Base-by-base conservation (phyloP, 2,329 filamentous ascomycete species). In the Colletotrichum cuscutae region DNA sequence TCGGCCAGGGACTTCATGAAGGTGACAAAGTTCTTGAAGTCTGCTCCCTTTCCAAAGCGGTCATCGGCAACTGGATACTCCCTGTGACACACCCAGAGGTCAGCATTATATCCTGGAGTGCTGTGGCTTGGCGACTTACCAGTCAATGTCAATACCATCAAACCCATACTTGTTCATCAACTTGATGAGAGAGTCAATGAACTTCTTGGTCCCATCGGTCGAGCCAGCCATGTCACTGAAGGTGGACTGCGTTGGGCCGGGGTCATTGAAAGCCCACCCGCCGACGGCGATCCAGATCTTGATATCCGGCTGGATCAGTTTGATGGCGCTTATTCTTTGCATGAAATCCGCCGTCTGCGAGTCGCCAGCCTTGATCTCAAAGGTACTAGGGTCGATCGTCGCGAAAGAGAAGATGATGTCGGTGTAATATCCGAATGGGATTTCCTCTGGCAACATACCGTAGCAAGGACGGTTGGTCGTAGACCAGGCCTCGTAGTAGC, bases 261-360 rank as follows among this genome's bases (percentile, higher is more conserved):
- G 78, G 57, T 87, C 82, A 62, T 79, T 83, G 62, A 85, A 83
- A 1, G 80, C 77, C 81, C 82, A 86, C 0, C 85, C 85, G 1
- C 85, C 84, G 2, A 87, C 72, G 4, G 81, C 79, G 35, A 87
- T 79, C 74, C 77, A 82, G 0, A 81, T 79, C 74, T 84, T 76
- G 0, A 86, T 76, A 1, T 67, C 71, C 0, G 75, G 75, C n/a
- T 79, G 69, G 6, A 59, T 60, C 2, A 68, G 22, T 74, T 86
- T 84, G 0, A 85, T 60, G 0, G 35, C 53, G 0, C 62, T 35
- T 0, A 73, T 32, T 3, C 26, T n/a, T 5, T 26, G 12, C 28
- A 62, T 63, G 0, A 15, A 57, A 4, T n/a, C 26, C 1, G 24
- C 62, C 30, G 67, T 59, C 0, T 28, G 26, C 1, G 19, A 28